Evolutionary conservation across 2,329 filamentous ascomycete genomes (phyloP).

Genomic region (Macroventuria anomochaeta): DNA sequence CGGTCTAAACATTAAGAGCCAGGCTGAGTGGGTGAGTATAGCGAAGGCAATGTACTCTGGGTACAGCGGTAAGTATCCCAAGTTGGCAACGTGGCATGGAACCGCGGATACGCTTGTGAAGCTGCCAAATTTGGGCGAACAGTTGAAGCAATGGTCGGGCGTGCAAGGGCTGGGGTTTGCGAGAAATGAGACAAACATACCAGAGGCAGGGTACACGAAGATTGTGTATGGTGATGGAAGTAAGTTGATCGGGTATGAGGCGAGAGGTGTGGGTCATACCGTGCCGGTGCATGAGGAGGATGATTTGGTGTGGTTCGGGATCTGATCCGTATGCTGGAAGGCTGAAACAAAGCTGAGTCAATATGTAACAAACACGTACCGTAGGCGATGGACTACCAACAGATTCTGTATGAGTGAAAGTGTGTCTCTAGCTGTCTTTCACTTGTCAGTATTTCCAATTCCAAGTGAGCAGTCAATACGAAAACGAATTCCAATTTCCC

Average conservation of each 20-base stretch:
- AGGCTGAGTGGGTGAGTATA: slow-evolving; percentile 40
- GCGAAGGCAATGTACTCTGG: slow-evolving; percentile 47
- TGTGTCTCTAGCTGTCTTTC: too few relatives aligned
- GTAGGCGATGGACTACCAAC: too few relatives aligned
- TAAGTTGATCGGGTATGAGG: slow-evolving; percentile 34
- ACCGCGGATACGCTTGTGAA: slow-evolving; percentile 42
- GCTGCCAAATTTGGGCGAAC: slow-evolving; percentile 34
- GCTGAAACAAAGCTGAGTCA: too few relatives aligned
- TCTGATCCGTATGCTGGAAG: neutral
- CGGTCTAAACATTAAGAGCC: slow-evolving; percentile 25
- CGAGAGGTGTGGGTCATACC: slow-evolving; percentile 33
- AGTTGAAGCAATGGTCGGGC: slow-evolving; percentile 40
- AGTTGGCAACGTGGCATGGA: slow-evolving; percentile 49
- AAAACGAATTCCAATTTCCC: too few relatives aligned
- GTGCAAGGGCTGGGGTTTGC: slow-evolving; percentile 27
- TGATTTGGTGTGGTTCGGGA: slow-evolving; percentile 14
- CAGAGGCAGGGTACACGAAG: slow-evolving; percentile 33
- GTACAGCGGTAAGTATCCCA: slow-evolving; percentile 45
- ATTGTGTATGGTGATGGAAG: slow-evolving; percentile 38
- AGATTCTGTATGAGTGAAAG: too few relatives aligned
- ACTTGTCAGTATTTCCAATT: too few relatives aligned
- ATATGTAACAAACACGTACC: too few relatives aligned
- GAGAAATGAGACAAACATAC: slow-evolving; percentile 29
- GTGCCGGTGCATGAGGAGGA: slow-evolving; percentile 25
- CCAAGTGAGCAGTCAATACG: too few relatives aligned